phyloP scores from a whole-genome alignment of 306 rosid genomes.

The Vigna hirtella region DNA sequence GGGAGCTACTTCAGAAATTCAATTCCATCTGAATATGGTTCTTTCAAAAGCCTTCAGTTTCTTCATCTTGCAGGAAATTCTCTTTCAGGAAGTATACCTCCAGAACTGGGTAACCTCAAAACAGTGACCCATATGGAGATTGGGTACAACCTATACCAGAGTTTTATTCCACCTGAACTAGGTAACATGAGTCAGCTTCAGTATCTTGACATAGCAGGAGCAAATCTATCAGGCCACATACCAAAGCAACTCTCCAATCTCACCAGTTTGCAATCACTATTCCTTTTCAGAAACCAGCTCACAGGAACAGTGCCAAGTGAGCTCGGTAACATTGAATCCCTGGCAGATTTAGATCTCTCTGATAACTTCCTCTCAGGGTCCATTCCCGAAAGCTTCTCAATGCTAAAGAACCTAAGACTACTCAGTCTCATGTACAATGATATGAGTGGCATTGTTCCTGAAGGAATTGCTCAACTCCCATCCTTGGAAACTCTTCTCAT shows the following conservation, averaged over 20 bases:
- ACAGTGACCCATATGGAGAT: constrained; percentile 92
- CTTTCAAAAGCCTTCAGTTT: constrained; percentile 79
- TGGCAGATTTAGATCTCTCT: constrained; percentile 80
- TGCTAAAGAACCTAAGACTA: constrained; percentile 69
- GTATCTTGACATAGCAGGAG: constrained; percentile 91
- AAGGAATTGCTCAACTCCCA: constrained; percentile 74
- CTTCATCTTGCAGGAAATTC: constrained; percentile 88
- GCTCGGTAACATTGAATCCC: constrained; percentile 57
- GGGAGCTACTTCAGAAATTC: constrained; percentile 91
- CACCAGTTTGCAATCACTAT: constrained; percentile 72
- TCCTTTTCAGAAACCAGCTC: constrained; percentile 82
- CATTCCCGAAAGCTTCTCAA: constrained; percentile 77
- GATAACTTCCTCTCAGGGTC: constrained; percentile 81
- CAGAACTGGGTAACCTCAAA: constrained; percentile 82
- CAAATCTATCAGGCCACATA: constrained; percentile 76
- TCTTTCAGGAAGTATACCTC: constrained; percentile 73
- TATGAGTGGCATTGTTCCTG: constrained; percentile 79
- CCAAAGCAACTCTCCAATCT: constrained; percentile 80
- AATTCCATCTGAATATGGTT: constrained; percentile 85
- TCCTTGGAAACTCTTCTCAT: constrained; percentile 86
- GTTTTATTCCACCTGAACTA: constrained; percentile 70
- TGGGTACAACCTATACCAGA: constrained; percentile 77
- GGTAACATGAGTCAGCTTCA: constrained; percentile 84
- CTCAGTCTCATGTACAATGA: constrained; percentile 88
- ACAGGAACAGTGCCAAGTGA: constrained; percentile 75